Evolutionary conservation across 805 yeast genomes (phyloP).

Genomic region (Candida easanensis): DNA sequence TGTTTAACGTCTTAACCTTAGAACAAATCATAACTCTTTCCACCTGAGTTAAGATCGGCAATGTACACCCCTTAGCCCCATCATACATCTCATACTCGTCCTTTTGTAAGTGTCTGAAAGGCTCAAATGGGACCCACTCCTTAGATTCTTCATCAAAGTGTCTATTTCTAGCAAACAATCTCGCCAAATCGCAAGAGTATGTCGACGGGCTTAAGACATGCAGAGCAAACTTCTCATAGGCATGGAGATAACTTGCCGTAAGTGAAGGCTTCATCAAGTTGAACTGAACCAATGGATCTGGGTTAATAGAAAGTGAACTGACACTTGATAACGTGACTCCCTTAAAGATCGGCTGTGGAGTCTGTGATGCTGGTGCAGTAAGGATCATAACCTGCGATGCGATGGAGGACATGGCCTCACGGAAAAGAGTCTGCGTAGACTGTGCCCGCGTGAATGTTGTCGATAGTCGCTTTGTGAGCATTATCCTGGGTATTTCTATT

Average conservation of each 20-base stretch:
- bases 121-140: conserved; percentile 32
- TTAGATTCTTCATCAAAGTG: conserved; percentile 32
- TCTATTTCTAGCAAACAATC: conserved; percentile 59
- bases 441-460: conserved; percentile 1
- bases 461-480: background rate
- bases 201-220: conserved; percentile 68
- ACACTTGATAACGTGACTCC: conserved; percentile 90
- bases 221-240: conserved; percentile 59
- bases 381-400: conserved; percentile 57
- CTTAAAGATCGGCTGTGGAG: conserved; percentile 32
- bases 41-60: conserved; percentile 55
- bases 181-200: conserved; percentile 55
- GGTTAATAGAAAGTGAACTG: conserved; percentile 74
- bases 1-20: conserved; percentile 47
- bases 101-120: conserved; percentile 44
- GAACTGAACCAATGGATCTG: conserved; percentile 78
- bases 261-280: conserved; percentile 84
- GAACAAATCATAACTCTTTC: conserved; percentile 65
- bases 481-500: background rate
- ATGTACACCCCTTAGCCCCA: conserved; percentile 16
- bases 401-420: conserved; percentile 43
- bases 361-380: conserved; percentile 43
- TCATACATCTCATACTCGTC: conserved; percentile 35
- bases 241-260: conserved; percentile 66
- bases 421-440: conserved; percentile 23